phyloP scores from a whole-genome alignment of 2,329 filamentous ascomycete species.

The Neurospora sp. region DNA sequence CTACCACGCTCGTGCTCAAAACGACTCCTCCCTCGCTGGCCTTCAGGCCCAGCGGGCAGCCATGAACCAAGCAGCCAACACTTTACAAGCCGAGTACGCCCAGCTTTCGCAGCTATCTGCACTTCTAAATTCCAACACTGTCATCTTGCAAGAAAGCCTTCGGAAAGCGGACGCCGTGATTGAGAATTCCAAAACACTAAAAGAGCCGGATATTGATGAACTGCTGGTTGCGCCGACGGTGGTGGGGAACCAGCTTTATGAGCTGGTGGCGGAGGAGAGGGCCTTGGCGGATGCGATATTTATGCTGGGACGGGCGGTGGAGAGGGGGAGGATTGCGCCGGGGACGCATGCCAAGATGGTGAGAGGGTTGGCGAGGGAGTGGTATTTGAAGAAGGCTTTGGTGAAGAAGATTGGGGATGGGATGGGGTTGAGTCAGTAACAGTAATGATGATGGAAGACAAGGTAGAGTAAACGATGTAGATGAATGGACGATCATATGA shows the following conservation, averaged over 20 bases:
- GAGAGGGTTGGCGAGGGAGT: slow-evolving; percentile 63
- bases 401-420: slow-evolving; percentile 67
- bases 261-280: slow-evolving; percentile 77
- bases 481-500: background rate
- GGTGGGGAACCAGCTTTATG: slow-evolving; percentile 86
- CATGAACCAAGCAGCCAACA: slow-evolving; percentile 58
- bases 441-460: background rate
- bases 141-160: slow-evolving; percentile 67
- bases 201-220: slow-evolving; percentile 73
- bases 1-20: slow-evolving; percentile 58
- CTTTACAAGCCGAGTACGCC: slow-evolving; percentile 63
- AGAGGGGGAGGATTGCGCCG: slow-evolving; percentile 59
- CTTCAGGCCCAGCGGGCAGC: slow-evolving; percentile 57
- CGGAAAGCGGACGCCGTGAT: slow-evolving; percentile 71
- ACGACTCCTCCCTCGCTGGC: slow-evolving; percentile 62
- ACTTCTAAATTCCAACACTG: slow-evolving; percentile 65
- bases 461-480: background rate
- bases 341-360: slow-evolving; percentile 73
- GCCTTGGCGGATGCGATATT: slow-evolving; percentile 82
- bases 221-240: slow-evolving; percentile 88
- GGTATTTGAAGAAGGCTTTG: slow-evolving; percentile 75
- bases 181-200: slow-evolving; percentile 56
- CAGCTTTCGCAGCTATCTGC: slow-evolving; percentile 61
- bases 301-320: slow-evolving; percentile 64
- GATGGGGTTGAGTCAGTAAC: slow-evolving; percentile 36